Percentiles rank a stretch among this genome's conserved stretches.
Conservation (phyloP, 2,329 filamentous ascomycete species). For the Fusarium robinianum region DNA sequence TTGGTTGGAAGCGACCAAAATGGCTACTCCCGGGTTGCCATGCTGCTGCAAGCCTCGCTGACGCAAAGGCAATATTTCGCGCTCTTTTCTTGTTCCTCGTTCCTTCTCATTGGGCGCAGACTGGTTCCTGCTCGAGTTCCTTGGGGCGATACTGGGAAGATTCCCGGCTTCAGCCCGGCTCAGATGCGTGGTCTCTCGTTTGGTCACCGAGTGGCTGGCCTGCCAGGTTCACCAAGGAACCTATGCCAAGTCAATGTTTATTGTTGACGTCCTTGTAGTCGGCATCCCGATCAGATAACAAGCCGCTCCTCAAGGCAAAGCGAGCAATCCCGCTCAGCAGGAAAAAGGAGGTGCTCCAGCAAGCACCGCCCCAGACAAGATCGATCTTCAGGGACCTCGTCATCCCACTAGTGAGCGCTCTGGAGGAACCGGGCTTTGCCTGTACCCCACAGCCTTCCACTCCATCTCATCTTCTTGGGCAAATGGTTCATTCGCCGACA, state of each 20-base stretch:
- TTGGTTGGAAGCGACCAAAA: conserved; percentile 13
- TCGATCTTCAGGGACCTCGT: conserved; percentile 21
- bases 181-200: conserved; percentile 5
- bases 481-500: conserved; percentile 7
- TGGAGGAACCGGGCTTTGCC: conserved; percentile 16
- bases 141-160: neutral
- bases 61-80: conserved; percentile 15
- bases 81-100: conserved; percentile 9
- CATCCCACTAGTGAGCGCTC: conserved; percentile 1
- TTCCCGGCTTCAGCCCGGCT: conserved; percentile 13
- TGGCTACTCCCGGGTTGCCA: conserved; percentile 14
- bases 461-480: conserved; percentile 8
- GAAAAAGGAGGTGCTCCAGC: neutral
- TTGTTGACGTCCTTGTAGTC: too few species aligned
- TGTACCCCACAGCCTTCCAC: conserved; percentile 31
- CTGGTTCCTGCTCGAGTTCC: neutral
- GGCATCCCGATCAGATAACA: neutral
- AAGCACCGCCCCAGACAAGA: neutral
- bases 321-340: neutral
- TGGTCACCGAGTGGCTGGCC: conserved; percentile 8
- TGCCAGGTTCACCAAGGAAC: too few species aligned
- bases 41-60: conserved; percentile 21
- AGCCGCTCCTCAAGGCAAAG: neutral
- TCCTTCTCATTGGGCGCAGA: neutral
- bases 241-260: too few species aligned